phyloP scores from a whole-genome alignment of 2,329 filamentous ascomycete species.

The Colletotrichum higginsianum region DNA sequence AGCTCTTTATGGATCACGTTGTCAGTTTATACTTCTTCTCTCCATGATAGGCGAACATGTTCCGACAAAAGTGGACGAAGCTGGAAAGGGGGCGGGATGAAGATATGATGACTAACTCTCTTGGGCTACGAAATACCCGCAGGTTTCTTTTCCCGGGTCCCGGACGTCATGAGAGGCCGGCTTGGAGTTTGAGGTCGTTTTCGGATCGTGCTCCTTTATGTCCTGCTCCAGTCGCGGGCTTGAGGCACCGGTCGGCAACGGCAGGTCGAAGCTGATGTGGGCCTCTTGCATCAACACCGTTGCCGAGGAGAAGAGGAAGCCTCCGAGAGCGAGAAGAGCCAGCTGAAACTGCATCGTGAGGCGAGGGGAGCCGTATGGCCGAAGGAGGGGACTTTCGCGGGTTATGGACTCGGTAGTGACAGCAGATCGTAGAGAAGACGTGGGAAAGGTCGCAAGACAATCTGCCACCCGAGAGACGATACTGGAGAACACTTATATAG shows the following conservation, averaged over 20 bases:
- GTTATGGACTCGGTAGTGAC: background rate
- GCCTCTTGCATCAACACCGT: background rate
- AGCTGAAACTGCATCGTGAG: background rate
- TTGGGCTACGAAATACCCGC: constrained; percentile 3
- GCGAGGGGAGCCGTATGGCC: background rate
- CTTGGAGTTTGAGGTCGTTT: background rate
- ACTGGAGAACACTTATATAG: background rate
- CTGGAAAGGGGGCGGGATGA: background rate
- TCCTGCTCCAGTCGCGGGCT: background rate
- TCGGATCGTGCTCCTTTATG: no score
- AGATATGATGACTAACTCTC: background rate
- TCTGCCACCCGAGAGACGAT: background rate
- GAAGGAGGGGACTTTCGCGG: background rate
- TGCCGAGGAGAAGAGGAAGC: background rate
- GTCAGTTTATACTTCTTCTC: background rate
- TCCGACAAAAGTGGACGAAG: background rate
- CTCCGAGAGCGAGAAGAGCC: background rate
- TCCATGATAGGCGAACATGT: no score
- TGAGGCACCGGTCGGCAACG: background rate
- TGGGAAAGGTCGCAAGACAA: background rate
- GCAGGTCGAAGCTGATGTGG: background rate
- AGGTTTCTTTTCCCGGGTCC: background rate
- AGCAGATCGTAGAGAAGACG: background rate
- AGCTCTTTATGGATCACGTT: background rate
- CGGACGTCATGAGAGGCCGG: background rate